Base-by-base conservation (phyloP, 345 rosid species). In the Camelina sativa region DNA sequence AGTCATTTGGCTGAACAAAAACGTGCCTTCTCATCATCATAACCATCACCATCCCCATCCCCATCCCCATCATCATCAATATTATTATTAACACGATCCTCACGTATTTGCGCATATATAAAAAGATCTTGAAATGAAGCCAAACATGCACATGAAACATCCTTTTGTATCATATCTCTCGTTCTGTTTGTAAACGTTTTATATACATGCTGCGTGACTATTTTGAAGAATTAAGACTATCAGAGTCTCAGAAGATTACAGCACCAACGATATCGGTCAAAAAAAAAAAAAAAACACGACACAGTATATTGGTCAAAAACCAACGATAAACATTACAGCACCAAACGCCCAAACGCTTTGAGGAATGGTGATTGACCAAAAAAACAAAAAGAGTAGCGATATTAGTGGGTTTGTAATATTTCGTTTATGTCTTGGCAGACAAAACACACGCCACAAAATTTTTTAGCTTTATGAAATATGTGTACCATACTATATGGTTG, bases 101-200 rank as follows among this genome's bases (percentile, higher is more conserved):
- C 56, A 68, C 68, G 50, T 60, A 8, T 68, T 41, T 68, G 79
- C 30, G 58, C 16, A 22, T 28, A 28, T 4, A 28, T 58, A 22
- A 34, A 34, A 75, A 50, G 67, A 67, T 75, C 67, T 76, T 62
- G 79, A 52, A 10, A 68, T n/a, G 38, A 75, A 61, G 48, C 22
- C 35, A 52, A 66, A 17, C 41, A 37, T 65, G 32, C 48, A 20
- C 43, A 35, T 51, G 10, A 34, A 34, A 22, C 71, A 22, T 44
- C 55, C 38, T 62, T 62, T 25, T 25, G 28, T 25, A 25, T 25
- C 28, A 25, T 25, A 48, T 65, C 57, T 65, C 69, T 65, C 57
- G 30, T 48, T 32, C 3, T 32, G 30, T 51, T 44, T 48, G 58
- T 66, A 66, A 19, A 20, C 43, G 16, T 37, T 60, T 60, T 13